Evolutionary conservation across 805 yeast species (phyloP).

Genomic region (Pichia sporocuriosa): DNA sequence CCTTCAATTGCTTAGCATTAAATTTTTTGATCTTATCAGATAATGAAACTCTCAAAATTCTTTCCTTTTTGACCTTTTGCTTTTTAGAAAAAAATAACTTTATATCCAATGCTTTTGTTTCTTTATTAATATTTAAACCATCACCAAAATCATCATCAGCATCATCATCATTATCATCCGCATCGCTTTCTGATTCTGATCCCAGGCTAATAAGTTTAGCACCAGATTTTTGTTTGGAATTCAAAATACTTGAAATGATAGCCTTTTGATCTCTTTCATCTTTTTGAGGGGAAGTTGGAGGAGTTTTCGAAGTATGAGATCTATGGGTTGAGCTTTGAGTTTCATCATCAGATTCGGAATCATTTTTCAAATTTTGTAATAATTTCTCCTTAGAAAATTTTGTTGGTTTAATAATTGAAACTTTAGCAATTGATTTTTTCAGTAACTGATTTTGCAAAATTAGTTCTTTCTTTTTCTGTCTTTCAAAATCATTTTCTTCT

Average conservation of each 20-base stretch:
- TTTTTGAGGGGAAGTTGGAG: constrained; percentile 6
- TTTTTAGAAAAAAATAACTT: constrained; percentile 10
- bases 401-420: constrained; percentile 15
- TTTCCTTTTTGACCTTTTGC: constrained; percentile 4
- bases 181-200: constrained; percentile 5
- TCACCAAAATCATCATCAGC: not conserved
- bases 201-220: constrained; percentile 3
- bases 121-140: not conserved
- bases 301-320: not conserved
- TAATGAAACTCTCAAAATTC: constrained; percentile 4
- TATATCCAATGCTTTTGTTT: constrained; percentile 10
- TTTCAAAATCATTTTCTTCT: constrained; percentile 6
- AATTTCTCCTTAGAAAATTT: constrained; percentile 14
- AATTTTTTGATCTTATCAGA: constrained; percentile 10
- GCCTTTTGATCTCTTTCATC: not conserved
- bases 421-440: constrained; percentile 13
- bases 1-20: constrained; percentile 10
- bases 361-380: constrained; percentile 3
- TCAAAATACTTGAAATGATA: not conserved
- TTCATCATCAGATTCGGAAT: not conserved
- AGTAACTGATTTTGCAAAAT: constrained; percentile 7
- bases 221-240: not conserved
- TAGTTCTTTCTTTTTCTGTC: constrained; percentile 4
- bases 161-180: not conserved
- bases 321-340: not conserved